phyloP scores from a whole-genome alignment of 2,329 filamentous ascomycete species.

The Talaromyces rugulosus region DNA sequence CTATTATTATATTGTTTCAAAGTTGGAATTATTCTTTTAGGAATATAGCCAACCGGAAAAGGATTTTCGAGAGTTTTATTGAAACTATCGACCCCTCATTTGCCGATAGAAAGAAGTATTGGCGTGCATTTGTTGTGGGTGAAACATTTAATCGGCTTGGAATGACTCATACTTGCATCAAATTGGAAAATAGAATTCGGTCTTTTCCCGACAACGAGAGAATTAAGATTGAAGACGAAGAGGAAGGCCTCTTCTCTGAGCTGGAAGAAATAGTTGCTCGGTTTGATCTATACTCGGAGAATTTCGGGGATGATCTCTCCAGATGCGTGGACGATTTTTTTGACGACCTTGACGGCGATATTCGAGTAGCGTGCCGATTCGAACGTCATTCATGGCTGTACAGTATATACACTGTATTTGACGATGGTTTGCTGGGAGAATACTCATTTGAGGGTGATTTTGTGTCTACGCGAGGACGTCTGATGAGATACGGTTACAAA shows the following conservation, averaged over 20 bases:
- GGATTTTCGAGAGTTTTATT: not conserved
- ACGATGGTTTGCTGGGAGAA: too few species aligned
- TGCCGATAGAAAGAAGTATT: not conserved
- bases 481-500: not conserved
- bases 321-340: not conserved
- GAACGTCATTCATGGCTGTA: too few species aligned
- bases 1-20: not conserved
- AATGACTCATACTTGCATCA: constrained; percentile 4
- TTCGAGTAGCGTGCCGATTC: not conserved
- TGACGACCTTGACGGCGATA: not conserved
- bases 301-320: not conserved
- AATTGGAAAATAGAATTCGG: not conserved
- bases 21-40: too few species aligned
- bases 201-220: constrained; percentile 1
- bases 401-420: too few species aligned
- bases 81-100: not conserved
- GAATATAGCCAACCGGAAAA: not conserved
- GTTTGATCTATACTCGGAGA: constrained; percentile 2
- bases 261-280: not conserved
- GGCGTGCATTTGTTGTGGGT: constrained; percentile 2
- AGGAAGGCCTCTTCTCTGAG: not conserved
- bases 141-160: not conserved
- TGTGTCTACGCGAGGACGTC: not conserved
- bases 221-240: constrained; percentile 1
- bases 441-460: not conserved